Percentiles rank a stretch among this genome's conserved stretches.
Evolutionary conservation across 1,139 yeast species (phyloP).

Genomic region (Nakaseomyces sp.): DNA sequence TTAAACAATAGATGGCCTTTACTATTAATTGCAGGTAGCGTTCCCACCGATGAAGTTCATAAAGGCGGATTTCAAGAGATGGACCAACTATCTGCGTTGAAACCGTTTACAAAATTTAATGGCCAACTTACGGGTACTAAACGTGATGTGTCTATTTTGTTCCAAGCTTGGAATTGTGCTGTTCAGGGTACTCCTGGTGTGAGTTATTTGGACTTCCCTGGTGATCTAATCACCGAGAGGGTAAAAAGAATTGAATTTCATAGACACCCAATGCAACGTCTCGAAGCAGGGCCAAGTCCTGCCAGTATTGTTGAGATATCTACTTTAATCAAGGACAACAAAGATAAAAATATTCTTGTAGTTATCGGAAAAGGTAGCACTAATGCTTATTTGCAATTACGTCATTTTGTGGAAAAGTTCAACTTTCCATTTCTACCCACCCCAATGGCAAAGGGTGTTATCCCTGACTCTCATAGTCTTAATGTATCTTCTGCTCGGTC

Average conservation of each 20-base stretch:
- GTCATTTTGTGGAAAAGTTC: slow-evolving; percentile 35
- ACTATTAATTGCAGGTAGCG: slow-evolving; percentile 51
- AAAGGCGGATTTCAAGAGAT: slow-evolving; percentile 62
- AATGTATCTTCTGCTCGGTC: slow-evolving; percentile 56
- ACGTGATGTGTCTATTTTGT: slow-evolving; percentile 33
- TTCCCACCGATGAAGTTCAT: slow-evolving; percentile 34
- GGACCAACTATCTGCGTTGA: slow-evolving; percentile 46
- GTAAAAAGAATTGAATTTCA: not conserved
- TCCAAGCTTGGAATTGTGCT: slow-evolving; percentile 42
- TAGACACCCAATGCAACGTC: not conserved
- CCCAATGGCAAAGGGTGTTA: slow-evolving; percentile 68
- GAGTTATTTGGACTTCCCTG: slow-evolving; percentile 56
- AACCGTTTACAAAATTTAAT: slow-evolving; percentile 42
- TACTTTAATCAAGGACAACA: slow-evolving; percentile 21
- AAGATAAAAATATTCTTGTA: slow-evolving; percentile 42
- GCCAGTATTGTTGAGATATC: slow-evolving; percentile 34
- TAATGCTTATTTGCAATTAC: slow-evolving; percentile 34
- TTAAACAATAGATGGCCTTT: slow-evolving; percentile 52
- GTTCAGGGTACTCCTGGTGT: slow-evolving; percentile 49
- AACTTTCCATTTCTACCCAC: slow-evolving; percentile 52
- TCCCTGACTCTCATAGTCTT: slow-evolving; percentile 39
- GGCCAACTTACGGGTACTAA: slow-evolving; percentile 36
- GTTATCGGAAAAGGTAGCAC: slow-evolving; percentile 61
- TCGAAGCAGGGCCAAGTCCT: slow-evolving; percentile 34
- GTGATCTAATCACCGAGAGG: slow-evolving; percentile 37